phyloP scores from a whole-genome alignment of 495 filamentous ascomycete genomes.

The Jackrogersella multiformis region DNA sequence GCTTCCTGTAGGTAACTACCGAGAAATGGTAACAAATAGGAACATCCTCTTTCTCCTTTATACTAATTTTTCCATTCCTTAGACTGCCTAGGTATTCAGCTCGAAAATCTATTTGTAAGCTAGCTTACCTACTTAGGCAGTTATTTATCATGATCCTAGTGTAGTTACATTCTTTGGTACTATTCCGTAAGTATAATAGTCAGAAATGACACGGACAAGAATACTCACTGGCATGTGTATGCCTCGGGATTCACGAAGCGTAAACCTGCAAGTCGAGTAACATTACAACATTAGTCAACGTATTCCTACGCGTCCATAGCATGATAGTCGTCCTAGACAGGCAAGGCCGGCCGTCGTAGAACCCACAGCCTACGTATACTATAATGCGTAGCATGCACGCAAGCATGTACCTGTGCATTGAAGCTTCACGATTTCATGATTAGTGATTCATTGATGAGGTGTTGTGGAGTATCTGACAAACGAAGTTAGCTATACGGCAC shows the following conservation, averaged over 20 bases:
- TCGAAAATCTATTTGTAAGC: too few species aligned
- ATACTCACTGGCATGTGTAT: conserved; percentile 7
- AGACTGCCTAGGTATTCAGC: background rate
- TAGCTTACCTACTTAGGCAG: too few species aligned
- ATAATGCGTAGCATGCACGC: background rate
- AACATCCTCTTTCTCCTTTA: background rate
- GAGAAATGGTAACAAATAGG: background rate
- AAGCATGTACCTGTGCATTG: conserved; percentile 6
- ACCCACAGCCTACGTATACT: conserved; percentile 5
- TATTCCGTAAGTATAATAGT: background rate
- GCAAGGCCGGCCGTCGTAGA: background rate
- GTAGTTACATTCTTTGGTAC: background rate
- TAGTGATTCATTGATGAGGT: conserved; percentile 8
- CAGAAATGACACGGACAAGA: background rate
- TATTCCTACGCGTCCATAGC: conserved; percentile 13
- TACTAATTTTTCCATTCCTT: background rate
- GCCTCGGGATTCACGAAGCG: conserved; percentile 13
- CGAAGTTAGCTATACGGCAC: background rate
- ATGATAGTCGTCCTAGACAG: conserved; percentile 16
- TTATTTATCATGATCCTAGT: background rate
- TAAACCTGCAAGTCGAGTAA: conserved; percentile 26
- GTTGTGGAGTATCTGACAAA: conserved; percentile 17
- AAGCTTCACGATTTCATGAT: conserved; percentile 4
- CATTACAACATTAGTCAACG: too few species aligned
- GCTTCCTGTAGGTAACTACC: too few species aligned